phyloP scores from a whole-genome alignment of 208 protist species.

The Acanthamoeba culbertsoni region DNA sequence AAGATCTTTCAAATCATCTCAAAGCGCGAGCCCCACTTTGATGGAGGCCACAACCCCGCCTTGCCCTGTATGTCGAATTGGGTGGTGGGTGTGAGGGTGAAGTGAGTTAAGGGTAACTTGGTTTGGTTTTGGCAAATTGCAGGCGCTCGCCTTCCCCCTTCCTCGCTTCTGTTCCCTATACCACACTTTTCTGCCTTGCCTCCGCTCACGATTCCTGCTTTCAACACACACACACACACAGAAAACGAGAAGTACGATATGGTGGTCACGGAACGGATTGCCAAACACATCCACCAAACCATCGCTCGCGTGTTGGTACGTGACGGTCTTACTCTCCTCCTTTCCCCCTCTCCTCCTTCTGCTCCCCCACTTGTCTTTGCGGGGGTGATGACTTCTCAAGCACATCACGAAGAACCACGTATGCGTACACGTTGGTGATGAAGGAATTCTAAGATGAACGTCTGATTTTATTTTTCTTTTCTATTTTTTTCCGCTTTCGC shows the following conservation, averaged over 20 bases:
- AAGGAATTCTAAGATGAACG: not conserved
- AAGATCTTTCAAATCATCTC: no score
- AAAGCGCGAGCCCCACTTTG: no score
- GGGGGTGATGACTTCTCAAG: not conserved
- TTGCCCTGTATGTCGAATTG: no score
- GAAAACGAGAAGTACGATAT: not conserved
- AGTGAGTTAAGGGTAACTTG: no score
- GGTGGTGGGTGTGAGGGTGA: no score
- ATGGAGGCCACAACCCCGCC: no score
- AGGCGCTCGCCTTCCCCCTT: not conserved
- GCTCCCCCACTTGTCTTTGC: not conserved
- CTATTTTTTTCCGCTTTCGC: not conserved
- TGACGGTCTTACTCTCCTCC: not conserved
- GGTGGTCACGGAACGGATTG: not conserved
- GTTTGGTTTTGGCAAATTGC: no score
- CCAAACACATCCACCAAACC: slow-evolving; percentile 38
- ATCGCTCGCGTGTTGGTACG: not conserved
- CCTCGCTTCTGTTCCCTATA: not conserved
- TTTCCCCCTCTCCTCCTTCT: not conserved
- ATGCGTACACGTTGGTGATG: no score
- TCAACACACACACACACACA: not conserved
- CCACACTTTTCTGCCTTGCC: not conserved
- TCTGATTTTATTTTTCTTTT: not conserved
- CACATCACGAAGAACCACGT: no score
- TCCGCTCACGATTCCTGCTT: not conserved